Evolutionary conservation across 495 filamentous ascomycete species (phyloP).

Genomic region (Chlorociboria aeruginascens): DNA sequence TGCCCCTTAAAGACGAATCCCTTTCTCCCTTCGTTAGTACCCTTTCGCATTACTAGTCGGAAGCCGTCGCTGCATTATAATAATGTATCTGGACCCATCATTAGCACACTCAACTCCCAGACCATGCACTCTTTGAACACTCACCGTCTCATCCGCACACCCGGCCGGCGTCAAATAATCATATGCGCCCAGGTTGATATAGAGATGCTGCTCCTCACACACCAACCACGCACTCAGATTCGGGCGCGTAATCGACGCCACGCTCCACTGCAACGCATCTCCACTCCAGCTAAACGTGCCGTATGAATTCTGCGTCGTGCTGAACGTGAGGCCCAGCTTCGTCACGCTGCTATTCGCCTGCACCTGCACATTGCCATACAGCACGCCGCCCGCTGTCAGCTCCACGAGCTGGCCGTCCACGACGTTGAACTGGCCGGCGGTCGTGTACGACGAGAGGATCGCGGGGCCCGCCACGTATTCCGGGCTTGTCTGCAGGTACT

Average conservation of each 20-base stretch:
- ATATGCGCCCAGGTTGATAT: slow-evolving; percentile 49
- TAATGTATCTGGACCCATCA: slow-evolving; percentile 30
- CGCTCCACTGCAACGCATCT: slow-evolving; percentile 43
- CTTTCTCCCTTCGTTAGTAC: no score
- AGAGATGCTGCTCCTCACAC: slow-evolving; percentile 38
- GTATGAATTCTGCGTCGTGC: slow-evolving; percentile 38
- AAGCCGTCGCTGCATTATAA: slow-evolving; percentile 30
- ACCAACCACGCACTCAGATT: slow-evolving; percentile 48
- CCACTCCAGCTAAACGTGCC: slow-evolving; percentile 46
- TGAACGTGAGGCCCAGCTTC: slow-evolving; percentile 29
- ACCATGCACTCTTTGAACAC: slow-evolving; percentile 11
- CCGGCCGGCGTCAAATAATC: slow-evolving; percentile 43
- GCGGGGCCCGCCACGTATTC: slow-evolving; percentile 35
- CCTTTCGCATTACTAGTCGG: no score
- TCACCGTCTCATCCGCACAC: slow-evolving; percentile 46
- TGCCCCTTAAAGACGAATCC: no score
- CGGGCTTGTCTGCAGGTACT: slow-evolving; percentile 47
- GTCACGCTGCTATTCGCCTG: slow-evolving; percentile 15
- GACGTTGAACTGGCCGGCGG: slow-evolving; percentile 50
- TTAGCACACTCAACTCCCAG: slow-evolving; percentile 9
- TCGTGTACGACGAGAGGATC: slow-evolving; percentile 37
- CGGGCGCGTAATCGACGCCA: slow-evolving; percentile 33
- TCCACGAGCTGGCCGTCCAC: slow-evolving; percentile 43
- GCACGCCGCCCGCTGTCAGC: slow-evolving; percentile 23
- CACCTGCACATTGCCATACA: slow-evolving; percentile 27